Evolutionary conservation across 495 filamentous ascomycete species (phyloP).

Genomic region (Penicillium flavigenum): DNA sequence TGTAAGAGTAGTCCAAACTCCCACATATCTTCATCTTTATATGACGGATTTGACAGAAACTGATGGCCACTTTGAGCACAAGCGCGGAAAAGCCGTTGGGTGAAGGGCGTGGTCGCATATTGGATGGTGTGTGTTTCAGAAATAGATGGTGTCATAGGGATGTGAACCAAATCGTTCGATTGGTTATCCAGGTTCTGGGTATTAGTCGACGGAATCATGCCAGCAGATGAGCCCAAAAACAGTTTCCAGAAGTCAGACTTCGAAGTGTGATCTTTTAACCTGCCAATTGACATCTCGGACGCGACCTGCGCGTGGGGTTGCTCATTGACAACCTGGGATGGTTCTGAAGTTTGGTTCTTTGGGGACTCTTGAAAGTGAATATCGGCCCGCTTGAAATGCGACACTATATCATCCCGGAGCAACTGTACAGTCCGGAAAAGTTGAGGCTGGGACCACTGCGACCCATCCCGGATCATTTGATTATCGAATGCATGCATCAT

Average conservation of each 20-base stretch:
- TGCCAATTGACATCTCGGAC: neutral
- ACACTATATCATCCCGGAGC: slow-evolving; percentile 14
- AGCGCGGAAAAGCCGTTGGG: slow-evolving; percentile 13
- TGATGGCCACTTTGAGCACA: slow-evolving; percentile 20
- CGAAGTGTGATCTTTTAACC: neutral
- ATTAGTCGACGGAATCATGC: slow-evolving; percentile 4
- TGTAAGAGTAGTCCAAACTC: slow-evolving; percentile 20
- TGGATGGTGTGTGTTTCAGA: neutral
- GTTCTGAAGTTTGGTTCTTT: neutral
- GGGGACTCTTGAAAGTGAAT: neutral
- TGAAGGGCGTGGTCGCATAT: neutral
- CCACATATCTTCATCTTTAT: slow-evolving; percentile 18
- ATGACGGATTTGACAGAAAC: slow-evolving; percentile 5
- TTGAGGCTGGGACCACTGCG: slow-evolving; percentile 10
- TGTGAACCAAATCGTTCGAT: neutral
- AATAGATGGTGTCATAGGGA: neutral
- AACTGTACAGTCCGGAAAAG: slow-evolving; percentile 15
- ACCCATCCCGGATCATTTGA: slow-evolving; percentile 9
- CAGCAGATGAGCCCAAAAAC: neutral
- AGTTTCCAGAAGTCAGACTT: slow-evolving; percentile 2
- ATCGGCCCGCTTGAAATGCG: slow-evolving; percentile 9
- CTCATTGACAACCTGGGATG: neutral
- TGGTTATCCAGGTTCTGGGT: neutral
- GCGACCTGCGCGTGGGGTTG: neutral
- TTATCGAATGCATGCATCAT: slow-evolving; percentile 13